Percentiles rank a stretch among this genome's conserved stretches.
phyloP scores from a whole-genome alignment of 257 asterid genomes.

The Capsicum rhomboideum region DNA sequence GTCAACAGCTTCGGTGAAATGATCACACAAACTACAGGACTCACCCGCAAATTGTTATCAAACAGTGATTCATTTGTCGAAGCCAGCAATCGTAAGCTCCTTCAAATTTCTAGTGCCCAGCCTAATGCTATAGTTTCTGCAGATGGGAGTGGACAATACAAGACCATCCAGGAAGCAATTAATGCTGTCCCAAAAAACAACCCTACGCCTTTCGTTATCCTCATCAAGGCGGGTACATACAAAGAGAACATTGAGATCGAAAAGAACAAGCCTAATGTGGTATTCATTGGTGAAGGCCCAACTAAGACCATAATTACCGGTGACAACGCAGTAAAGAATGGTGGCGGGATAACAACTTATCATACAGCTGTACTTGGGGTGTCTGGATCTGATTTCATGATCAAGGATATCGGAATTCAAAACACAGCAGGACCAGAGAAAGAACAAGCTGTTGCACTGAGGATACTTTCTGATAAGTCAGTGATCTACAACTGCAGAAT shows the following conservation, averaged over 20 bases:
- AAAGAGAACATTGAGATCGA: conserved; percentile 17
- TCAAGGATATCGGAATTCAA: conserved; percentile 44
- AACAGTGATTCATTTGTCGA: neutral
- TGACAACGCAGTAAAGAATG: conserved; percentile 8
- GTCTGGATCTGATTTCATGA: conserved; percentile 14
- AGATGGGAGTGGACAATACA: conserved; percentile 30
- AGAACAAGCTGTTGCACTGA: conserved; percentile 62
- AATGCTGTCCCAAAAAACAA: conserved; percentile 1
- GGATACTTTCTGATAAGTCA: conserved; percentile 32
- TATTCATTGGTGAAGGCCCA: conserved; percentile 39
- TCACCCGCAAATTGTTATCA: conserved; percentile 22
- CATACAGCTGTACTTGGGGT: neutral
- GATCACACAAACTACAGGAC: conserved; percentile 11
- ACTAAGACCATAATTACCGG: conserved; percentile 32
- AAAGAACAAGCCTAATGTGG: conserved; percentile 13
- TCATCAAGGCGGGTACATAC: conserved; percentile 29
- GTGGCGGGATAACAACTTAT: conserved; percentile 1
- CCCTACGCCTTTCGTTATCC: conserved; percentile 12
- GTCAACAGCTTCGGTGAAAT: conserved; percentile 30
- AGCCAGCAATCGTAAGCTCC: neutral
- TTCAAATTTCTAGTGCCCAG: neutral
- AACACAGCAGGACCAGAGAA: conserved; percentile 50
- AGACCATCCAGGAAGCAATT: conserved; percentile 17
- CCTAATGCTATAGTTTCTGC: conserved; percentile 39
- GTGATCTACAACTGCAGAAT: conserved; percentile 41